Conservation (phyloP, 2,329 filamentous ascomycete species). For the Zymoseptoria crescenta region DNA sequence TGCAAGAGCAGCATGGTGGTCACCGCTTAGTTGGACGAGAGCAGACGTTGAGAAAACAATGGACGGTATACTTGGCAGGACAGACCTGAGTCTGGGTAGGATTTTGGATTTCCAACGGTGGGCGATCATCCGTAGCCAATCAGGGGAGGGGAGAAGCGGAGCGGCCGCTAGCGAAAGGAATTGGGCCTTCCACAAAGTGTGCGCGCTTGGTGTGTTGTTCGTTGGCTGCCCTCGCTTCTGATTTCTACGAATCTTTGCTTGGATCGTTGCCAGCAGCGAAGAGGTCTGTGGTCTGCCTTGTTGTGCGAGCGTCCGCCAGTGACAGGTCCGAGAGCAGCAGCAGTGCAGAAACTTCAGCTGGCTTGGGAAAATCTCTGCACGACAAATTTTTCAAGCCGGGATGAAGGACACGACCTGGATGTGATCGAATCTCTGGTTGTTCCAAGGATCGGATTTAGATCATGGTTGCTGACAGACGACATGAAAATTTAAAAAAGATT, state of each 20-base stretch:
- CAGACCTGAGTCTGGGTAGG: background rate
- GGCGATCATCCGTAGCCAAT: background rate
- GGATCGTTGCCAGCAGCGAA: background rate
- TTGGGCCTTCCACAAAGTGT: too few species aligned
- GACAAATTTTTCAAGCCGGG: background rate
- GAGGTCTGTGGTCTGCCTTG: background rate
- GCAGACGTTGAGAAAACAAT: background rate
- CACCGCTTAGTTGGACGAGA: background rate
- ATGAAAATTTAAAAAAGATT: background rate
- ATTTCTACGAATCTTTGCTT: background rate
- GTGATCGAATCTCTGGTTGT: background rate
- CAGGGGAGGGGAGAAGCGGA: background rate
- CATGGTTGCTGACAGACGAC: background rate
- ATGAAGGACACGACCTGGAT: background rate
- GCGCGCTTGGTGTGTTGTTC: background rate
- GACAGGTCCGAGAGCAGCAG: background rate
- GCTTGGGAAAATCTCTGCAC: background rate
- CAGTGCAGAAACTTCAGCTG: background rate
- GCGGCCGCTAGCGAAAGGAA: background rate
- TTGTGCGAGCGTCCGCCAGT: background rate
- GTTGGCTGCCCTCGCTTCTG: background rate
- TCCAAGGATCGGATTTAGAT: background rate
- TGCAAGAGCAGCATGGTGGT: background rate
- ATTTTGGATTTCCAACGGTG: background rate
- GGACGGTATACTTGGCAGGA: background rate